These are phyloP conservation scores for Kregervanrija pseudodelftensis DNA, from an alignment of 805 yeast genomes.

Conservation along the genomic window DNA sequence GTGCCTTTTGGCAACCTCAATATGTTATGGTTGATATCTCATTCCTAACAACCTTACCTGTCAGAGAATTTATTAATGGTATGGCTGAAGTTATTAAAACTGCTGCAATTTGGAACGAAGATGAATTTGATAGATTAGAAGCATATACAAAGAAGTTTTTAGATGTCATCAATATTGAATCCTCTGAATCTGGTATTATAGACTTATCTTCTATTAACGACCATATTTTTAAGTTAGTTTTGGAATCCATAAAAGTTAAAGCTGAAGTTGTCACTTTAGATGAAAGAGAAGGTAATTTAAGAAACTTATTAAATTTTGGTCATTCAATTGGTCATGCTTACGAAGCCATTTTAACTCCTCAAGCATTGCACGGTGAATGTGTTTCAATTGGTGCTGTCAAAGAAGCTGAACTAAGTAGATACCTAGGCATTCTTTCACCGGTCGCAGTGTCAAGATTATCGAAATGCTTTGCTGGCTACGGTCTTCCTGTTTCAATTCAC, in stretches of 20 bases:
- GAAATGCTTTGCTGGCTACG: slow-evolving; percentile 78
- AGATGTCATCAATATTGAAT: slow-evolving; percentile 46
- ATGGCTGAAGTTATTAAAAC: slow-evolving; percentile 98
- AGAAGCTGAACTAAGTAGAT: slow-evolving; percentile 94
- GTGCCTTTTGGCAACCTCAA: slow-evolving; percentile 96
- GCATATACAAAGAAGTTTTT: slow-evolving; percentile 63
- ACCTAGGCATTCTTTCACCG: slow-evolving; percentile 80
- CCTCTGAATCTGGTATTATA: slow-evolving; percentile 37
- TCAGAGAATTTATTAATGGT: slow-evolving; percentile 92
- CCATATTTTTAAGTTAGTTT: slow-evolving; percentile 69
- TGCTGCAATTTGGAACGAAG: slow-evolving; percentile 95
- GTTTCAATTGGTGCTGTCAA: slow-evolving; percentile 94
- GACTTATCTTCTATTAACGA: slow-evolving; percentile 65
- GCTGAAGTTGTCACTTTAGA: slow-evolving; percentile 91
- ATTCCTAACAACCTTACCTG: slow-evolving; percentile 82
- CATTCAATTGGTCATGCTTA: slow-evolving; percentile 98
- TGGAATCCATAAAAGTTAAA: slow-evolving; percentile 82
- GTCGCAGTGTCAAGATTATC: slow-evolving; percentile 88
- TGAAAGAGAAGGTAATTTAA: slow-evolving; percentile 90
- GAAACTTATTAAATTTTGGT: slow-evolving; percentile 91
- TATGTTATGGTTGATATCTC: slow-evolving; percentile 82
- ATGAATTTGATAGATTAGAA: slow-evolving; percentile 81
- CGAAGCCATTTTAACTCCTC: slow-evolving; percentile 95
- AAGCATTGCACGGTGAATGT: slow-evolving; percentile 96
- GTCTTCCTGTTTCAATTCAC: slow-evolving; percentile 71